Percentiles rank a stretch among this genome's conserved stretches.
Evolutionary conservation across 1,139 yeast species (phyloP).

Genomic region (Suzukiozyma palmioleophila): DNA sequence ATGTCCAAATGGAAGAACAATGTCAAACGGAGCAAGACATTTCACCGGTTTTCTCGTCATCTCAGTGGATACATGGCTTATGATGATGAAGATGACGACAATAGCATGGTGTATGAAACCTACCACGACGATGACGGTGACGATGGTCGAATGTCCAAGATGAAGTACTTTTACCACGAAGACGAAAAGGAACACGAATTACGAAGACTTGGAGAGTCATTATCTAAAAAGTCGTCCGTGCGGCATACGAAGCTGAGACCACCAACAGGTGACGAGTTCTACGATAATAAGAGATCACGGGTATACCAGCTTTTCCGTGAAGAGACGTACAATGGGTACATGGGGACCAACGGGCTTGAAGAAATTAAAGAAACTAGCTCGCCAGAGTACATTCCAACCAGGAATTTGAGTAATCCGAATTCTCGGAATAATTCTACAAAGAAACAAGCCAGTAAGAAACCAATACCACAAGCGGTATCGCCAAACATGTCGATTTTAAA

Average conservation of each 20-base stretch:
- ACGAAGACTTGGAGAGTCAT: constrained; percentile 26
- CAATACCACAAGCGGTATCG: constrained; percentile 2
- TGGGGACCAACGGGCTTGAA: constrained; percentile 4
- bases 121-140: neutral
- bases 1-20: neutral
- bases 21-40: neutral
- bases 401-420: constrained; percentile 4
- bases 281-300: neutral
- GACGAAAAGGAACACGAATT: constrained; percentile 16
- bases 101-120: neutral
- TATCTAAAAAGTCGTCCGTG: constrained; percentile 22
- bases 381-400: constrained; percentile 1
- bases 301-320: constrained; percentile 10
- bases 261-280: neutral
- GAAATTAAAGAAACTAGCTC: neutral
- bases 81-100: constrained; percentile 1
- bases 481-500: constrained; percentile 17
- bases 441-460: neutral
- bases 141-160: neutral
- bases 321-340: constrained; percentile 15
- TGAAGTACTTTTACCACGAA: constrained; percentile 11
- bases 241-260: constrained; percentile 15
- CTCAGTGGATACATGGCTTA: neutral
- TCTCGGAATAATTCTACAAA: constrained; percentile 2
- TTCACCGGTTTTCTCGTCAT: neutral